Evolutionary conservation across 805 yeast species (phyloP).

Genomic region (Hanseniaspora lachancei): DNA sequence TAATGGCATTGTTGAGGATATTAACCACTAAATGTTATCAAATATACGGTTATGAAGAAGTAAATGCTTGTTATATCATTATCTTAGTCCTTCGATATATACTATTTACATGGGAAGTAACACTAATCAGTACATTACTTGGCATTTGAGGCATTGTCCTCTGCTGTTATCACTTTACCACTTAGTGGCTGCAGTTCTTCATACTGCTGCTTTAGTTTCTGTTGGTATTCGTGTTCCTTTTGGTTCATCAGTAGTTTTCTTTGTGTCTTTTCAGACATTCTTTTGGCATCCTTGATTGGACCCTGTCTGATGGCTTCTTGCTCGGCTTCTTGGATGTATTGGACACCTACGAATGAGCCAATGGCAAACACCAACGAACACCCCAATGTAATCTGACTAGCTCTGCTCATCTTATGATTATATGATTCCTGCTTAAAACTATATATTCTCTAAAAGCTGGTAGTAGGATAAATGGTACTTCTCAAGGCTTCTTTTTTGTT

Average conservation of each 20-base stretch:
- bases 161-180: constrained; percentile 33
- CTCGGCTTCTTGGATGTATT: constrained; percentile 55
- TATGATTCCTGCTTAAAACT: not conserved
- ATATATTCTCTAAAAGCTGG: not conserved
- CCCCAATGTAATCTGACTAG: constrained; percentile 64
- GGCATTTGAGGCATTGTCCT: not conserved
- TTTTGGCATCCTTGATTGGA: constrained; percentile 67
- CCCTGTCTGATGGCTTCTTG: constrained; percentile 65
- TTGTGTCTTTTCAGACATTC: constrained; percentile 40
- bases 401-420: constrained; percentile 50
- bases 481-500: no score
- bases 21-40: no score
- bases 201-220: constrained; percentile 42
- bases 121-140: not conserved
- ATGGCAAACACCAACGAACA: constrained; percentile 42
- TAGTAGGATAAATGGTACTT: no score
- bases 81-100: no score
- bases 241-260: constrained; percentile 39
- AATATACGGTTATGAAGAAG: no score
- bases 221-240: constrained; percentile 54
- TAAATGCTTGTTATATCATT: no score
- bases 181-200: constrained; percentile 52
- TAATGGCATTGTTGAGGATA: no score
- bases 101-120: not conserved
- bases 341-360: constrained; percentile 54